Conservation (phyloP, 495 filamentous ascomycete genomes). For the Acidomyces sp. region DNA sequence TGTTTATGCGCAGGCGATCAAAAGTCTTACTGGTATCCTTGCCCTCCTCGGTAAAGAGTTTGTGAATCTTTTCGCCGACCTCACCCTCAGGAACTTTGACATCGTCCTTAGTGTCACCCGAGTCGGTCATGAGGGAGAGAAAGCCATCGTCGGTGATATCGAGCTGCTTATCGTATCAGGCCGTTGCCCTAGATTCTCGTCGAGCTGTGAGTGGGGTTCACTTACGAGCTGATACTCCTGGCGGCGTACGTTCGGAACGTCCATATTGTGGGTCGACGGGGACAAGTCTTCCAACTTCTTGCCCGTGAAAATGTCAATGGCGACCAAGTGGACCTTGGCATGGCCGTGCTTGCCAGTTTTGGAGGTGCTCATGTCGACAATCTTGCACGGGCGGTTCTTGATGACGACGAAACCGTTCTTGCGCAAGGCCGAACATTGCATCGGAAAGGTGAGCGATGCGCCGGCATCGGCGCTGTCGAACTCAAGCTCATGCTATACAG, state of each 20-base stretch:
- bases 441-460: conserved; percentile 84
- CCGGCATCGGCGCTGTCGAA: conserved; percentile 90
- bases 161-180: conserved; percentile 45
- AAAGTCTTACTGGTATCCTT: conserved; percentile 72
- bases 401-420: conserved; percentile 99
- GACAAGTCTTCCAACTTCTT: conserved; percentile 99
- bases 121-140: conserved; percentile 74
- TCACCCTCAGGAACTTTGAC: conserved; percentile 88
- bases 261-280: conserved; percentile 99
- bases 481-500: conserved; percentile 70
- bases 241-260: conserved; percentile 83
- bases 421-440: conserved; percentile 98
- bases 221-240: conserved; percentile 88
- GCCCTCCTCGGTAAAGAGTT: conserved; percentile 59
- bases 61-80: conserved; percentile 63
- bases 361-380: conserved; percentile 99
- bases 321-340: conserved; percentile 97
- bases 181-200: neutral
- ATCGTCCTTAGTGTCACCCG: conserved; percentile 79
- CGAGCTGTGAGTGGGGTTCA: too few species aligned
- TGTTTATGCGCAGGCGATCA: neutral
- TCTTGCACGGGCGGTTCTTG: conserved; percentile 98
- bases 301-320: conserved; percentile 95
- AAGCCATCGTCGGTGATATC: conserved; percentile 82
- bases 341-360: conserved; percentile 99